phyloP scores from a whole-genome alignment of 2,329 filamentous ascomycete species.

The Aspergillus fumigatus region DNA sequence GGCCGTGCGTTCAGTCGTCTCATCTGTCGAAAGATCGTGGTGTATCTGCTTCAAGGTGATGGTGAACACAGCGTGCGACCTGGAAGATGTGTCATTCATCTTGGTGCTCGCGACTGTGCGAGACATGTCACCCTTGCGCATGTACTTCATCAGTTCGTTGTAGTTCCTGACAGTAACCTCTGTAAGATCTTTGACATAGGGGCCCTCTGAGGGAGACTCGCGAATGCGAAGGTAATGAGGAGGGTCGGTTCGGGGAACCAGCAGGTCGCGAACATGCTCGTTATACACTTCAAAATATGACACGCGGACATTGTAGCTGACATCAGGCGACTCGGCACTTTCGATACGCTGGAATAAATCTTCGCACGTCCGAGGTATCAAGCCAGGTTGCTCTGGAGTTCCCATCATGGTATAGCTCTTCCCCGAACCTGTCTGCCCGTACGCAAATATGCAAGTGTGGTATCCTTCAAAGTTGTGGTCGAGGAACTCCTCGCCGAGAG shows the following conservation, averaged over 20 bases:
- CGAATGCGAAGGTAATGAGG: slow-evolving; percentile 95
- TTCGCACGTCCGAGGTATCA: slow-evolving; percentile 93
- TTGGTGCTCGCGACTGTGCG: slow-evolving; percentile 91
- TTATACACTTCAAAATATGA: slow-evolving; percentile 99
- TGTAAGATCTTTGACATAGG: slow-evolving; percentile 94
- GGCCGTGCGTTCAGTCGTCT: slow-evolving; percentile 90
- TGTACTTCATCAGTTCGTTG: slow-evolving; percentile 79
- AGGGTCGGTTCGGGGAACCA: slow-evolving; percentile 72
- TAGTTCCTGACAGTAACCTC: slow-evolving; percentile 88
- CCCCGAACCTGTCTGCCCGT: slow-evolving; percentile 94
- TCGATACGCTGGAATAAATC: slow-evolving; percentile 94
- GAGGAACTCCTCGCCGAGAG: slow-evolving; percentile 90
- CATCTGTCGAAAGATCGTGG: slow-evolving; percentile 94
- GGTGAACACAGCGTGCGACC: slow-evolving; percentile 95
- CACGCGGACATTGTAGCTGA: slow-evolving; percentile 94
- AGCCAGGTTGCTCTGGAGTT: slow-evolving; percentile 71
- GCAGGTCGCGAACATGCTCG: slow-evolving; percentile 91
- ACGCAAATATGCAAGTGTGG: slow-evolving; percentile 98
- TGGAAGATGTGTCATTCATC: slow-evolving; percentile 98
- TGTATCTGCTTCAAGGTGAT: slow-evolving; percentile 98
- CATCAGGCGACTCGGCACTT: slow-evolving; percentile 76
- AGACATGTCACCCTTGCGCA: slow-evolving; percentile 83
- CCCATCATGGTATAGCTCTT: slow-evolving; percentile 99
- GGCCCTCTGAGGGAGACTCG: slow-evolving; percentile 89
- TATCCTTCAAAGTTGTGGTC: slow-evolving; percentile 99